phyloP scores from a whole-genome alignment of 192 early-diverging fungal genomes.

The Gamsiella multidivaricata region DNA sequence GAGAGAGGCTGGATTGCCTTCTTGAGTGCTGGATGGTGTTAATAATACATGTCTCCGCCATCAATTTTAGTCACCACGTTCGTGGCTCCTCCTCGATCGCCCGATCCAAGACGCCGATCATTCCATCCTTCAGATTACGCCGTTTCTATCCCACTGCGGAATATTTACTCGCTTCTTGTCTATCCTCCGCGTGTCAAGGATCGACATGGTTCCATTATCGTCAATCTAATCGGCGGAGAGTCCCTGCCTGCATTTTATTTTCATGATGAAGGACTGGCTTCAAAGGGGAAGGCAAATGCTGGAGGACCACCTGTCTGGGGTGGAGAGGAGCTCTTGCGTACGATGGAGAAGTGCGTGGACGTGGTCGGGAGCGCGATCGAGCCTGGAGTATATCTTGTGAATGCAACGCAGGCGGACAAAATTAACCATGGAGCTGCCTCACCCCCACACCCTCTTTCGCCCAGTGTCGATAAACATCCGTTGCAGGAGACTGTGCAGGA shows the following conservation, averaged over 20 bases:
- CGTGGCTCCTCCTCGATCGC: constrained; percentile 49
- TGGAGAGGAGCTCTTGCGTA: constrained; percentile 74
- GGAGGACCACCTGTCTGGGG: constrained; percentile 62
- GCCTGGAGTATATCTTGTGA: constrained; percentile 59
- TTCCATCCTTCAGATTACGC: constrained; percentile 63
- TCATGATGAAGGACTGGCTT: constrained; percentile 72
- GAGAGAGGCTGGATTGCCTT: too few relatives aligned
- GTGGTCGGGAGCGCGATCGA: constrained; percentile 58
- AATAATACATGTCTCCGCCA: not conserved
- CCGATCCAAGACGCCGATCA: constrained; percentile 13
- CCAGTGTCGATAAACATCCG: constrained; percentile 10
- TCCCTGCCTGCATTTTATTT: constrained; percentile 77
- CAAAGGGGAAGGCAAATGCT: constrained; percentile 59
- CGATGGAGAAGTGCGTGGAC: constrained; percentile 55
- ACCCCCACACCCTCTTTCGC: constrained; percentile 16
- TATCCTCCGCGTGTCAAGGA: constrained; percentile 74
- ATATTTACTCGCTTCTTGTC: constrained; percentile 70
- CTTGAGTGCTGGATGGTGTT: too few relatives aligned
- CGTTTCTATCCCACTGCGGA: constrained; percentile 67
- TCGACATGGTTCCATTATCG: constrained; percentile 74
- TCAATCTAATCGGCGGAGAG: constrained; percentile 72
- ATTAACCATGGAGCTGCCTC: constrained; percentile 43
- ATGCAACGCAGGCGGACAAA: constrained; percentile 54
- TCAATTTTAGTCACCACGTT: constrained; percentile 29
- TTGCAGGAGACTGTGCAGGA: not conserved